These are phyloP conservation scores for Apiospora arundinis DNA, from an alignment of 2,329 filamentous ascomycete species.

Conservation along the genomic window DNA sequence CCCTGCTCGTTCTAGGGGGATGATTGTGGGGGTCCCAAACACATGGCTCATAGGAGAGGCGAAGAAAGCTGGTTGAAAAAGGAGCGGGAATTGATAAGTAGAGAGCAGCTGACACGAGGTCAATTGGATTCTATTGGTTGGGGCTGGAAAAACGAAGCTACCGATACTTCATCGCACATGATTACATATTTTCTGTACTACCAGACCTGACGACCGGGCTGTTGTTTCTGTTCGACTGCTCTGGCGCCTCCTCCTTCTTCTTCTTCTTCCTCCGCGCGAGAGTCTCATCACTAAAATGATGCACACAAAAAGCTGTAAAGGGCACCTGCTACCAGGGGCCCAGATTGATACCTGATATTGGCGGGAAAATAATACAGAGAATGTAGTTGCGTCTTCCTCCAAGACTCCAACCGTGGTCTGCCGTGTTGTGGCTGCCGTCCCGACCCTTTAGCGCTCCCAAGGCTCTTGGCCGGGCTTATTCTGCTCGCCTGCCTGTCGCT, in stretches of 20 bases:
- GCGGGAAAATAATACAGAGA: neutral
- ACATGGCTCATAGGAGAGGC: neutral
- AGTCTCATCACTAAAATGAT: neutral
- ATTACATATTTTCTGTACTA: neutral
- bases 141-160: neutral
- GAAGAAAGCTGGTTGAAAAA: neutral
- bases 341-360: too few species aligned
- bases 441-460: neutral
- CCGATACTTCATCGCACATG: neutral
- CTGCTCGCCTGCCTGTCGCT: neutral
- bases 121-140: neutral
- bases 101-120: neutral
- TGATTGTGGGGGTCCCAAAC: neutral
- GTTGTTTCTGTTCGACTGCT: neutral
- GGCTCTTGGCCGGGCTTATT: conserved; percentile 10
- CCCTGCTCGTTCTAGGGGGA: neutral
- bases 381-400: neutral
- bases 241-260: neutral
- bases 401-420: neutral
- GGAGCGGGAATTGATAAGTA: neutral
- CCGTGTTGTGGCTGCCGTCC: conserved; percentile 5
- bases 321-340: too few species aligned
- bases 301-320: too few species aligned
- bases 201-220: neutral
- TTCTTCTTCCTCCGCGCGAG: neutral